Percentiles rank a stretch among this genome's conserved stretches.
These are phyloP conservation scores for Artemisia argyi DNA, from an alignment of 129 eudicot genomes.

Conservation along the genomic window DNA sequence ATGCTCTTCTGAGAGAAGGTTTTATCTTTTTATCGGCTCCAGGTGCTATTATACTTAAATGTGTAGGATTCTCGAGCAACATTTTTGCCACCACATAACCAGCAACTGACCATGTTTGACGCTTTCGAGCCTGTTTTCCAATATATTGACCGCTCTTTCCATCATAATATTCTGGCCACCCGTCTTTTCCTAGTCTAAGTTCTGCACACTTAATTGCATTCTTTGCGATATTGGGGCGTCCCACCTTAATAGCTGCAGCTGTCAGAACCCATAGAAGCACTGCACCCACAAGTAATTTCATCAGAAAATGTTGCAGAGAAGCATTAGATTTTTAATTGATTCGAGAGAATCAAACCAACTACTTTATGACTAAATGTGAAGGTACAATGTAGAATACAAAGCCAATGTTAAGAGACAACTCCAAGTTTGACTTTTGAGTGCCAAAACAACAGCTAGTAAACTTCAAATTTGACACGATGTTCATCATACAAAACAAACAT, in stretches of 20 bases:
- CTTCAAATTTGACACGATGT: not conserved
- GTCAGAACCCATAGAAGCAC: constrained; percentile 86
- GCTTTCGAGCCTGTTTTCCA: constrained; percentile 85
- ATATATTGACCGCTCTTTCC: constrained; percentile 76
- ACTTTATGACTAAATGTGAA: not conserved
- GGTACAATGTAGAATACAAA: not conserved
- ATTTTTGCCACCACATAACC: constrained; percentile 93
- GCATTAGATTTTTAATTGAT: not conserved
- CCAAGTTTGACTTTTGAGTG: not conserved
- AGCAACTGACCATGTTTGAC: constrained; percentile 87
- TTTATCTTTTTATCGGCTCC: constrained; percentile 91
- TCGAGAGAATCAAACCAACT: not conserved
- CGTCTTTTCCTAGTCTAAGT: constrained; percentile 64
- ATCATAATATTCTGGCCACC: constrained; percentile 96
- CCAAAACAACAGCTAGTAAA: not conserved
- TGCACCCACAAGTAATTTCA: constrained; percentile 36
- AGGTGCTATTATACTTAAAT: constrained; percentile 83
- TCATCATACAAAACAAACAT: not conserved
- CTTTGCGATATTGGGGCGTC: constrained; percentile 90
- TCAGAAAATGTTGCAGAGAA: not conserved
- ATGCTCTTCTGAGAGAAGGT: constrained; percentile 66
- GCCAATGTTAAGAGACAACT: not conserved
- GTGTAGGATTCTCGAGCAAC: constrained; percentile 94
- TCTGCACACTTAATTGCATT: constrained; percentile 85
- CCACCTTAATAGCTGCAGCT: constrained; percentile 91